Base-by-base conservation (phyloP, 306 rosid species). In the Psophocarpus tetragonolobus region DNA sequence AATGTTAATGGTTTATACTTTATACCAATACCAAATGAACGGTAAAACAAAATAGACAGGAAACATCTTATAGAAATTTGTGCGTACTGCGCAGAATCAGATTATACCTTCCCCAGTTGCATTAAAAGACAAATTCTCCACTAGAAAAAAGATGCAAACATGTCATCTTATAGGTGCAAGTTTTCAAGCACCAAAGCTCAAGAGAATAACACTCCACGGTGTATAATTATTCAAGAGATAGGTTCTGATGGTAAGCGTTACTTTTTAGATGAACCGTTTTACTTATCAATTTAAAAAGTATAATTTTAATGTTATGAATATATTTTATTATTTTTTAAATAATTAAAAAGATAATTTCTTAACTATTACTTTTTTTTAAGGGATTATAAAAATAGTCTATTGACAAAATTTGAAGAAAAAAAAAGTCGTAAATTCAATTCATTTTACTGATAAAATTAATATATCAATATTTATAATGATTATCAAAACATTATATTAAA, bases 91-190 rank as follows among this genome's bases (percentile, higher is more conserved):
- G 44, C 42, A 39, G 54, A 45, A 44, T 45, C 39, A 8, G 38
- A 70, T 71, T 51, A 53, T 53, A 33, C 50, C 36, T 53, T 30
- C 8, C 51, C 66, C 77, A 51, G 50, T 51, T 71, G 2, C 75
- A 50, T 4, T 32, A 29, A 51, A 8, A 17, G 32, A 53, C 63
- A 71, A 80, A 80, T 84, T 84, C 87, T 76, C 88, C 84, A 69
- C 30, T 45, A 14, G 39, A 44, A 78, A 67, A 50, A 51, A 30
- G 29, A 36, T 20, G 73, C 4, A 14, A 54, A 4, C 63, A 61
- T 58, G 80, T 80, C 85, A 85, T 54, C 80, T 78, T 75, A 64
- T 65, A 45, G 17, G 18, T 62, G 8, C 77, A 21, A 20, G 60
- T 21, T 20, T 35, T 29, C 32, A 48, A 30, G 18, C 71, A 47